Evolutionary conservation across 306 rosid species (phyloP).

Genomic region (Pachyrhizus erosus): DNA sequence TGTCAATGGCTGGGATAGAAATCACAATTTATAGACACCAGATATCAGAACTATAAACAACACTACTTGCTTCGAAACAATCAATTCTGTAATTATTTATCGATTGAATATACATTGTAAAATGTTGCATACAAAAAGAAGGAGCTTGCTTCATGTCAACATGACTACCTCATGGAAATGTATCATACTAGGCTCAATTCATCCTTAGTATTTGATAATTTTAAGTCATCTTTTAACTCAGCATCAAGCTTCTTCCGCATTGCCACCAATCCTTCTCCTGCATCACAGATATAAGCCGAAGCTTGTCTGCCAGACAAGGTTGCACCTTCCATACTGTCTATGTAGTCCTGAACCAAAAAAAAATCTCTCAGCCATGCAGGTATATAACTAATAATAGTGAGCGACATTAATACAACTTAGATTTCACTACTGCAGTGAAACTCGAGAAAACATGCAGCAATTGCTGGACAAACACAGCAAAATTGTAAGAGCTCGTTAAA

Average conservation of each 20-base stretch:
- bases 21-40: conserved; percentile 2
- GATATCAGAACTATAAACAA: conserved; percentile 10
- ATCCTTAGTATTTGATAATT: conserved; percentile 61
- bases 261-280: conserved; percentile 78
- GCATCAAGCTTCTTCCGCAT: conserved; percentile 69
- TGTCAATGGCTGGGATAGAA: neutral
- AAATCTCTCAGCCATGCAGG: conserved; percentile 37
- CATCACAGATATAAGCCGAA: conserved; percentile 82
- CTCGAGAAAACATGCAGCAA: conserved; percentile 1
- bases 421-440: conserved; percentile 28
- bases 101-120: conserved; percentile 32
- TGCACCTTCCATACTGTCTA: conserved; percentile 99
- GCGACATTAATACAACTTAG: conserved; percentile 30
- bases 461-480: neutral
- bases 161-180: conserved; percentile 22
- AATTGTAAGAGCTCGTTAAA: neutral
- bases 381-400: neutral
- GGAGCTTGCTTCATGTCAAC: neutral
- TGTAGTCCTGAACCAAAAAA: conserved; percentile 75
- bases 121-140: conserved; percentile 30
- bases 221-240: conserved; percentile 45
- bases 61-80: conserved; percentile 11
- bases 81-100: neutral
- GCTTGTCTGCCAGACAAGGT: conserved; percentile 95
- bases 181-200: conserved; percentile 79